Evolutionary conservation across 352 stramenopile genomes (phyloP), one percentile per base, ranked within the genome.

Genomic region (Aphanomyces invadans): DNA sequence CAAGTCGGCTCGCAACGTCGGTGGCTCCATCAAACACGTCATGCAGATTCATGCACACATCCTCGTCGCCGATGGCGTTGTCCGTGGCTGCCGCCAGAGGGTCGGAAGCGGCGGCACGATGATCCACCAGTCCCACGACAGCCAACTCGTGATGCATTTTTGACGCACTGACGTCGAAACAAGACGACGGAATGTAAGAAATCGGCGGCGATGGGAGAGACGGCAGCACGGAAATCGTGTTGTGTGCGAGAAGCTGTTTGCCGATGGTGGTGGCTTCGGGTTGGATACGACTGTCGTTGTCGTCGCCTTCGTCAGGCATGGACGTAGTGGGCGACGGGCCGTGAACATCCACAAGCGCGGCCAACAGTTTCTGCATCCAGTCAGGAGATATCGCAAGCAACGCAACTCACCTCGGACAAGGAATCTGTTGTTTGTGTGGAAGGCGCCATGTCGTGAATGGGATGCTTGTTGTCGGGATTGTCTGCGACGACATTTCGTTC

Each of bases 361-460:
- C 49, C 12, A 57, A 29, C 21, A 57, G 49, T 57, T 57, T 57
- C 49, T 57, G 23, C 29, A 57, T 29, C 21, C 36, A n/a, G 49
- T 57, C 25, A 57, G n/a, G 49, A 57, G 9, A 21, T 17, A 7
- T 17, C 19, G 19, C 46, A 10, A n/a, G n/a, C n/a, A n/a, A n/a
- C n/a, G n/a, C n/a, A 32, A 33, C 49, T n/a, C 36, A 57, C 49
- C 49, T 57, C 49, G 25, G 49, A 32, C 17, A 57, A 29, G 36
- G 36, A 42, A 42, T 15, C 7, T 42, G 36, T n/a, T n/a, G n/a
- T 15, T 42, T 15, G 36, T 42, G 36, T 42, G 36, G 7, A 42
- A 42, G 36, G 15, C 15, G 36, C 7, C 7, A 15, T 15, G 36
- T 42, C 36, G 36, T 42, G 15, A 15, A 15, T 42, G 36, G 36